Percentiles rank a stretch among this genome's conserved stretches.
Conservation (phyloP, 306 rosid genomes). For the Glycine tomentella region DNA sequence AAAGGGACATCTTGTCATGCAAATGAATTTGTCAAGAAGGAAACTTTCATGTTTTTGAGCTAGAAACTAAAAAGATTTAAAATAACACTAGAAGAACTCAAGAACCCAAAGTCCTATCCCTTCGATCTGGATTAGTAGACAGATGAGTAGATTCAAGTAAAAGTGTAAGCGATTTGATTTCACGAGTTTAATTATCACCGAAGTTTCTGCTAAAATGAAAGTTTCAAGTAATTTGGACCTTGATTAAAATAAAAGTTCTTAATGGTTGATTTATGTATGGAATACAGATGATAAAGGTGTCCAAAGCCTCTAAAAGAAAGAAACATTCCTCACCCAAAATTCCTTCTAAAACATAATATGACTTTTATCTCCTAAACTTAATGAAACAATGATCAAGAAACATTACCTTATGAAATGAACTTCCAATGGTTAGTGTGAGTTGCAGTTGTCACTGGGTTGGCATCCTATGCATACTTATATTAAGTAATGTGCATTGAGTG, state of each 20-base stretch:
- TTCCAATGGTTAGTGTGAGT: constrained; percentile 7
- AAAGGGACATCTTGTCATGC: not conserved
- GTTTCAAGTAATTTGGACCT: not conserved
- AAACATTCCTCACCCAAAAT: constrained; percentile 21
- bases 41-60: not conserved
- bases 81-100: not conserved
- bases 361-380: not conserved
- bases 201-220: constrained; percentile 7
- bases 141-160: too few relatives aligned
- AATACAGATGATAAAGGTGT: not conserved
- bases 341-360: constrained; percentile 2
- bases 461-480: constrained; percentile 6
- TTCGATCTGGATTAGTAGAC: not conserved
- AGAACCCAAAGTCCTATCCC: constrained; percentile 1
- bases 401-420: not conserved
- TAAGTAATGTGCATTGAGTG: not conserved
- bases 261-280: not conserved
- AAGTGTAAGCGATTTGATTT: not conserved
- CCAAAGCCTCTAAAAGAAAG: not conserved
- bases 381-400: constrained; percentile 1
- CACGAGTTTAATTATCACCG: not conserved
- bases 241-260: not conserved
- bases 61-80: not conserved
- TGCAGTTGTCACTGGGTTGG: constrained; percentile 17
- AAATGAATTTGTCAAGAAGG: constrained; percentile 10